Conservation (phyloP, 2,329 filamentous ascomycete genomes). For the Mycosphaerelloides madeirae region DNA sequence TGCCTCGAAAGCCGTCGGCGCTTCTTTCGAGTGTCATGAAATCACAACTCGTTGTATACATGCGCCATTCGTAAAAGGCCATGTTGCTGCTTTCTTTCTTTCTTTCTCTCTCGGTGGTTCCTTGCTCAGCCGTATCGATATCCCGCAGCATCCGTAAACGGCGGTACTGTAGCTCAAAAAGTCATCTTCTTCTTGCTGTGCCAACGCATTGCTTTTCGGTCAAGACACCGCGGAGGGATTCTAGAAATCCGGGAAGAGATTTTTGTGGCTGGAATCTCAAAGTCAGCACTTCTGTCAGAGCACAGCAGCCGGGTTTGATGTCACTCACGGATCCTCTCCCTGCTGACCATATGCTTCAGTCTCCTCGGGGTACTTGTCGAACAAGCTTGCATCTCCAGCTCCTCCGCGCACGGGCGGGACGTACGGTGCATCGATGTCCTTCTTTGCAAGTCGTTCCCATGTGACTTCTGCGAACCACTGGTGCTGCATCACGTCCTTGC, state of each 20-base stretch:
- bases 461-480: constrained; percentile 97
- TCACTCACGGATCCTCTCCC: constrained; percentile 79
- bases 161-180: too few relatives aligned
- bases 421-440: constrained; percentile 97
- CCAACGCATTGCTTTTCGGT: too few relatives aligned
- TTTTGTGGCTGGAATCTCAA: background rate
- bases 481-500: constrained; percentile 90
- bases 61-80: too few relatives aligned
- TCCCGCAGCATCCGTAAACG: too few relatives aligned
- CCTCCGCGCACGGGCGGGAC: constrained; percentile 93
- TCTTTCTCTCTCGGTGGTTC: too few relatives aligned
- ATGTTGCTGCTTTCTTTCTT: too few relatives aligned
- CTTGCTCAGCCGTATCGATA: too few relatives aligned
- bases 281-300: background rate
- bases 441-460: constrained; percentile 88
- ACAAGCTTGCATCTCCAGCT: constrained; percentile 91
- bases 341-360: constrained; percentile 80
- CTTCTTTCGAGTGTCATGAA: too few relatives aligned
- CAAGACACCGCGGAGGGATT: too few relatives aligned
- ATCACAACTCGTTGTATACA: too few relatives aligned
- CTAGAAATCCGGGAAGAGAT: constrained; percentile 2
- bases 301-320: background rate
- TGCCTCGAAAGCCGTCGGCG: too few relatives aligned
- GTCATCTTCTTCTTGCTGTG: too few relatives aligned
- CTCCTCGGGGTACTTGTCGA: constrained; percentile 97